These are phyloP conservation scores for Taphrina deformans DNA, from an alignment of 1,139 yeast species.

Conservation along the genomic window DNA sequence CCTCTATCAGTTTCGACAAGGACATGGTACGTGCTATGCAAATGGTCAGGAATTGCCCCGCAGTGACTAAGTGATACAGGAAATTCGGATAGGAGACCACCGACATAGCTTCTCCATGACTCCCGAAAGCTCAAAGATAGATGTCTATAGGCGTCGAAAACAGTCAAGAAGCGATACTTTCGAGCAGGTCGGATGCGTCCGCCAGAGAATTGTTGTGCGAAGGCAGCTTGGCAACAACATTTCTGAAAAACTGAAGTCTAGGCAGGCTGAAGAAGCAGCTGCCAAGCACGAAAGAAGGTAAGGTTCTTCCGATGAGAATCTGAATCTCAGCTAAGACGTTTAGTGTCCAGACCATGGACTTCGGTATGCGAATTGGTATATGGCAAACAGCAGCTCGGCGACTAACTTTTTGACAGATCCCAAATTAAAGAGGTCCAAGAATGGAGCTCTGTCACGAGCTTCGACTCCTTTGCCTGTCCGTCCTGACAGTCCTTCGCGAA, in stretches of 20 bases:
- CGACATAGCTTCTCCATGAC: conserved; percentile 8
- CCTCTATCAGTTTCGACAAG: conserved; percentile 5
- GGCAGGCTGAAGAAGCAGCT: conserved; percentile 32
- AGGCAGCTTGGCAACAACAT: conserved; percentile 23
- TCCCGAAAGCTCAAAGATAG: conserved; percentile 10
- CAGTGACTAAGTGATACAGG: conserved; percentile 15
- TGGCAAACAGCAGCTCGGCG: too few relatives aligned
- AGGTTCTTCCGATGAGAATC: not conserved
- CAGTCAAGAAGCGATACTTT: not conserved
- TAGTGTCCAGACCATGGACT: conserved; percentile 18
- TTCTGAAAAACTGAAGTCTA: conserved; percentile 28
- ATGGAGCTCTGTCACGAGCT: not conserved
- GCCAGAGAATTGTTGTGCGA: conserved; percentile 27
- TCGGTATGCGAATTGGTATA: not conserved
- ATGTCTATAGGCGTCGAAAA: conserved; percentile 5
- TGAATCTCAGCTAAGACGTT: not conserved
- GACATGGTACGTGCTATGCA: not conserved
- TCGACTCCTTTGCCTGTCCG: not conserved
- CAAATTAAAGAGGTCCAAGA: not conserved
- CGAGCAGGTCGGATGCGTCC: conserved; percentile 21
- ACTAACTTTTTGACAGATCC: conserved; percentile 1
- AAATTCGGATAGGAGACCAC: not conserved
- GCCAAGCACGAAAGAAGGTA: conserved; percentile 33
- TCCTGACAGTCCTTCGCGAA: conserved; percentile 1
- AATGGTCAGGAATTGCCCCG: not conserved